Conservation (phyloP, 805 yeast genomes). For the Teunomyces barrocoloradensis region DNA sequence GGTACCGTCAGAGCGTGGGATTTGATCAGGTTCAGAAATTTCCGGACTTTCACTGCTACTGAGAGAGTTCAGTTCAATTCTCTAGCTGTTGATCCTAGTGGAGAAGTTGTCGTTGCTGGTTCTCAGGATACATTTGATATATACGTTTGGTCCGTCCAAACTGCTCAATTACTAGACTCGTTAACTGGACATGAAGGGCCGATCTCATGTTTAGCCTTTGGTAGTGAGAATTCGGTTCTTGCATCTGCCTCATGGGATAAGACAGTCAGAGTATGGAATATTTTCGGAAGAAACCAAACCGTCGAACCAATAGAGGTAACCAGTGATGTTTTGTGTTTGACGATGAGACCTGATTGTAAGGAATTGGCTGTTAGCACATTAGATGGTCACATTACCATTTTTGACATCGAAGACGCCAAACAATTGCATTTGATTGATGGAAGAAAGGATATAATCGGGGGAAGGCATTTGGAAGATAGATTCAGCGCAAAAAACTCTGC, state of each 20-base stretch:
- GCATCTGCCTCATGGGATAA: conserved; percentile 97
- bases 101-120: conserved; percentile 95
- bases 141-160: conserved; percentile 96
- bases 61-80: conserved; percentile 82
- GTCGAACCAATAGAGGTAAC: conserved; percentile 88
- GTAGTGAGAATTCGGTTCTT: conserved; percentile 67
- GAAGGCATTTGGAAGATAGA: conserved; percentile 79
- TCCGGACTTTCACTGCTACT: conserved; percentile 91
- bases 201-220: conserved; percentile 81
- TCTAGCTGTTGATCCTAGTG: conserved; percentile 94
- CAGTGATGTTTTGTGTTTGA: conserved; percentile 78
- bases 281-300: conserved; percentile 80
- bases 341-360: conserved; percentile 91
- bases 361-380: conserved; percentile 84
- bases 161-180: conserved; percentile 84
- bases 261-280: conserved; percentile 89
- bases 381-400: conserved; percentile 82
- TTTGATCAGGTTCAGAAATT: conserved; percentile 85
- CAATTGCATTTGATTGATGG: conserved; percentile 86
- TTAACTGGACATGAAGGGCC: conserved; percentile 96
- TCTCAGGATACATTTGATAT: conserved; percentile 86
- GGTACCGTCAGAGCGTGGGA: conserved; percentile 99
- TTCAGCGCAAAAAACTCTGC: conserved; percentile 78
- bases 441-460: conserved; percentile 79
- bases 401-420: conserved; percentile 78